Conservation (phyloP, 2,329 filamentous ascomycete species). For the Uncinocarpus reesii region DNA sequence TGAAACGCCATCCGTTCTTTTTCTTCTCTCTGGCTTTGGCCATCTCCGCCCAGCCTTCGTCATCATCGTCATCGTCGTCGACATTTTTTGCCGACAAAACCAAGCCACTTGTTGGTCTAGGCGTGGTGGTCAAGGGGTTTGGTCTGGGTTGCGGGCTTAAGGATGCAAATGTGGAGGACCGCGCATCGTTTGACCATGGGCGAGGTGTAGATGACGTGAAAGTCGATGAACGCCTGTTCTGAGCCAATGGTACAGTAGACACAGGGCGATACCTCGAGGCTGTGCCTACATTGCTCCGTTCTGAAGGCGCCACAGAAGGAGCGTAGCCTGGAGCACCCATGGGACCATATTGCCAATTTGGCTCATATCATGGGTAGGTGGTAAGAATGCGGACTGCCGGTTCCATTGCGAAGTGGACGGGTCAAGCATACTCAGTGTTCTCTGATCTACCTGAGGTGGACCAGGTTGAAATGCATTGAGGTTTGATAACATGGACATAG, state of each 20-base stretch:
- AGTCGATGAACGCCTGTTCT: slow-evolving; percentile 25
- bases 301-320: slow-evolving; percentile 86
- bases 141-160: slow-evolving; percentile 10
- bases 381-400: slow-evolving; percentile 28
- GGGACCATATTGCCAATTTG: slow-evolving; percentile 15
- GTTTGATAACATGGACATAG: slow-evolving; percentile 41
- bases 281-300: slow-evolving; percentile 85
- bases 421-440: slow-evolving; percentile 78
- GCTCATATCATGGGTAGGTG: slow-evolving; percentile 20
- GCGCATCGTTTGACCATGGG: slow-evolving; percentile 31
- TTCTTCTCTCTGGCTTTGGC: slow-evolving; percentile 42
- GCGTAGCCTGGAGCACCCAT: slow-evolving; percentile 48
- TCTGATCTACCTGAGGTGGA: slow-evolving; percentile 36
- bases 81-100: slow-evolving; percentile 17
- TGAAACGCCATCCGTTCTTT: slow-evolving; percentile 39
- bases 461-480: slow-evolving; percentile 19
- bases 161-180: slow-evolving; percentile 20
- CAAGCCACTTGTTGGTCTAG: slow-evolving; percentile 15
- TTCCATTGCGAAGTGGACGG: slow-evolving; percentile 39
- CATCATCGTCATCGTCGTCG: slow-evolving; percentile 38
- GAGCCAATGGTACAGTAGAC: slow-evolving; percentile 48
- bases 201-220: slow-evolving; percentile 28
- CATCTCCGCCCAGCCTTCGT: slow-evolving; percentile 44
- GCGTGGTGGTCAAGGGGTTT: slow-evolving; percentile 20
- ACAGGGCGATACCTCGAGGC: slow-evolving; percentile 87